These are phyloP conservation scores for Linnemannia schmuckeri DNA, from an alignment of 192 early-diverging fungal genomes.

Conservation along the genomic window DNA sequence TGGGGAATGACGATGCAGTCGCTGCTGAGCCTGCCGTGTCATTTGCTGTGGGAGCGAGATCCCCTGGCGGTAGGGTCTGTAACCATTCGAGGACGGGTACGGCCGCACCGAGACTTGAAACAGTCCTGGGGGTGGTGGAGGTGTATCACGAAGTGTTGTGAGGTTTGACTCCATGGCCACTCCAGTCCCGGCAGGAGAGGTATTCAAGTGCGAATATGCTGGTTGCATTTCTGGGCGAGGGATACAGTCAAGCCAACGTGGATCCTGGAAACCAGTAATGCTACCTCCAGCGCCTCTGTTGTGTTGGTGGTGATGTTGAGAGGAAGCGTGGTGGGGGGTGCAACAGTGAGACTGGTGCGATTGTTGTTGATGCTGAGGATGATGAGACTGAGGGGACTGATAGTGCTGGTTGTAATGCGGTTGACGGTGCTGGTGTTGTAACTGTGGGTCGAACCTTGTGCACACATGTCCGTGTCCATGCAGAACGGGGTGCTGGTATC, in stretches of 20 bases:
- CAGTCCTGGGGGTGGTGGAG: not conserved
- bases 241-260: not conserved
- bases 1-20: slow-evolving; percentile 3
- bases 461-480: too few species aligned
- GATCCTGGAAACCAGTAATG: not conserved
- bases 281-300: not conserved
- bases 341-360: not conserved
- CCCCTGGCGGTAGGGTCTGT: slow-evolving; percentile 31
- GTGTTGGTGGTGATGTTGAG: not conserved
- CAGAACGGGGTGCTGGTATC: not conserved
- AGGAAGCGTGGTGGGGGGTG: not conserved
- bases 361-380: not conserved
- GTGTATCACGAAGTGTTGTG: not conserved
- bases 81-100: slow-evolving; percentile 34
- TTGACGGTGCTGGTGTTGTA: not conserved
- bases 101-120: slow-evolving; percentile 19
- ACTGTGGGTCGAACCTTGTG: not conserved
- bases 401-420: not conserved
- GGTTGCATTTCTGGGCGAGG: not conserved
- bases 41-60: slow-evolving; percentile 11
- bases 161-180: not conserved
- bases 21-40: slow-evolving; percentile 17
- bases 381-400: not conserved
- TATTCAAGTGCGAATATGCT: not conserved
- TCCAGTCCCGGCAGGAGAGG: not conserved